Conservation (phyloP, 805 yeast genomes). For the Aciculoconidium aculeatum region DNA sequence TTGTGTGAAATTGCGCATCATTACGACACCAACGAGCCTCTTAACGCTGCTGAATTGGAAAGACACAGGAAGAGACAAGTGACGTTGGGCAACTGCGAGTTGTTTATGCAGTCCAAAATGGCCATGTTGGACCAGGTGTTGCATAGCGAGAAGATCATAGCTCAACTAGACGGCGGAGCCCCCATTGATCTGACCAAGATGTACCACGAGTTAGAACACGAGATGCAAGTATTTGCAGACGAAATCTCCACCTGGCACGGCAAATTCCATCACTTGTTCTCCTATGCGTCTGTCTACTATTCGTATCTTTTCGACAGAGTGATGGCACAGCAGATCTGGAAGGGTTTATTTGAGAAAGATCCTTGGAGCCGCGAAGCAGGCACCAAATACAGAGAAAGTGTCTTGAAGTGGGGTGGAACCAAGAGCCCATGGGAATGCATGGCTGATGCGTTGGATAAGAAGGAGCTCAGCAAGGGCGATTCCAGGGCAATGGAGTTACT, state of each 20-base stretch:
- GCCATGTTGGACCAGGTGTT: conserved; percentile 80
- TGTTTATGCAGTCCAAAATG: conserved; percentile 83
- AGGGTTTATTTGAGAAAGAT: conserved; percentile 58
- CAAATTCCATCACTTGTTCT: conserved; percentile 85
- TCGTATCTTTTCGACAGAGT: conserved; percentile 89
- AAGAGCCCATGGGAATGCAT: conserved; percentile 83
- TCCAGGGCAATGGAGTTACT: conserved; percentile 56
- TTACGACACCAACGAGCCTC: conserved; percentile 55
- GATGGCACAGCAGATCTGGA: conserved; percentile 83
- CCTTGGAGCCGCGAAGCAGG: conserved; percentile 77
- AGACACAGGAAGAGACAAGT: conserved; percentile 47
- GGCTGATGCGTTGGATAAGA: conserved; percentile 68
- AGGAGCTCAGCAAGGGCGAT: conserved; percentile 60
- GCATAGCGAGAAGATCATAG: conserved; percentile 42
- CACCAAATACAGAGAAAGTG: conserved; percentile 58
- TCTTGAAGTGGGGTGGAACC: conserved; percentile 91
- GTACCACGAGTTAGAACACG: conserved; percentile 61
- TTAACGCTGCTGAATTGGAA: conserved; percentile 46
- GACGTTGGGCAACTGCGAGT: conserved; percentile 61
- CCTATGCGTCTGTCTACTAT: conserved; percentile 92
- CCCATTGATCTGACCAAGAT: conserved; percentile 51
- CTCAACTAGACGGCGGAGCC: conserved; percentile 9
- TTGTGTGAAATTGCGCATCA: conserved; percentile 69
- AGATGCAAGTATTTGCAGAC: conserved; percentile 60
- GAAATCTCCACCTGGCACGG: conserved; percentile 83